A percentile compares a stretch with the other conserved stretches of the same genome.
Conservation (phyloP, 73 alveolate genomes). For the Stentor coeruleus region DNA sequence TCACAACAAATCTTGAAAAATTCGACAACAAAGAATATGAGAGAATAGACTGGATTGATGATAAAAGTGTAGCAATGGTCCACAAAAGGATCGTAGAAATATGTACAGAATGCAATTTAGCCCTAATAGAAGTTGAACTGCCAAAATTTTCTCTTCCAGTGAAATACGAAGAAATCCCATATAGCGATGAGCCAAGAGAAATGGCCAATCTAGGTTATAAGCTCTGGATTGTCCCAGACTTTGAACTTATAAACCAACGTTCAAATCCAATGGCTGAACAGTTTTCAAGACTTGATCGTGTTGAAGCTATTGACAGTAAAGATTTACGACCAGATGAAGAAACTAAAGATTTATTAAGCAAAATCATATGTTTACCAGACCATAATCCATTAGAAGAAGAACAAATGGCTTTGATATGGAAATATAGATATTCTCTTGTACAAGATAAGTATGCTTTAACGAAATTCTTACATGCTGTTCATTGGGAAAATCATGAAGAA, state of each 20-base stretch:
- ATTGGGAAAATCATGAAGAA: constrained; percentile 93
- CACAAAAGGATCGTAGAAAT: constrained; percentile 27
- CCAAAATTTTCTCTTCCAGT: constrained; percentile 35
- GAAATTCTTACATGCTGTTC: constrained; percentile 78
- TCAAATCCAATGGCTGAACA: constrained; percentile 81
- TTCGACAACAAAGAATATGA: background rate
- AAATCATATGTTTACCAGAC: constrained; percentile 77
- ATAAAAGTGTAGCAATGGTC: constrained; percentile 19
- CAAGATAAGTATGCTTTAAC: constrained; percentile 85
- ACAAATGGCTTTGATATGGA: constrained; percentile 69
- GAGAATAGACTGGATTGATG: constrained; percentile 25
- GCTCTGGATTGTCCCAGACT: constrained; percentile 32
- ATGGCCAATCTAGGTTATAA: background rate
- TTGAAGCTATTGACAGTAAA: constrained; percentile 68
- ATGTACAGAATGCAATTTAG: constrained; percentile 14
- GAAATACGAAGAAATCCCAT: constrained; percentile 26
- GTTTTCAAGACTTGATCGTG: constrained; percentile 75
- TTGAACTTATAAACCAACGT: constrained; percentile 53
- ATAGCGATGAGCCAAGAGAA: constrained; percentile 12
- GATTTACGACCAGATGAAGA: constrained; percentile 71
- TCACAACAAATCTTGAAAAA: constrained; percentile 3
- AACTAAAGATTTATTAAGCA: constrained; percentile 51
- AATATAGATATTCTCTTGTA: constrained; percentile 82
- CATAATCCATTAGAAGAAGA: constrained; percentile 62
- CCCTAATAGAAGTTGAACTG: constrained; percentile 31